Evolutionary conservation across 805 yeast genomes (phyloP).

Genomic region (Candida andamanensis): DNA sequence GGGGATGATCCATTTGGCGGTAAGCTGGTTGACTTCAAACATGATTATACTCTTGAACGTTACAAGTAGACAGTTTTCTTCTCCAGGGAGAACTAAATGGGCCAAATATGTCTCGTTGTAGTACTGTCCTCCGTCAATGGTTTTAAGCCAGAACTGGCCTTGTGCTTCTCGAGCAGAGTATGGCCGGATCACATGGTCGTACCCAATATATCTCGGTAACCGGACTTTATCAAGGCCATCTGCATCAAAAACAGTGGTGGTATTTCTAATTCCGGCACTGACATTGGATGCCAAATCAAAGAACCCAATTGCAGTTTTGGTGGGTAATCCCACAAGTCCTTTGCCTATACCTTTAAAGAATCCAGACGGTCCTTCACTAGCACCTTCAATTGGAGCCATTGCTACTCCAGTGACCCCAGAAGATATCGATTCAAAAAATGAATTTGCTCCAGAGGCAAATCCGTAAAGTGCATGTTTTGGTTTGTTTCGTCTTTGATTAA

Average conservation of each 20-base stretch:
- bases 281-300: conserved; percentile 90
- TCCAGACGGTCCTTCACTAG: conserved; percentile 85
- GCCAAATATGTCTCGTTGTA: conserved; percentile 75
- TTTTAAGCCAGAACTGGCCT: conserved; percentile 90
- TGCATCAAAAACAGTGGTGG: conserved; percentile 84
- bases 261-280: conserved; percentile 88
- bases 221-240: conserved; percentile 76
- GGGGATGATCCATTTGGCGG: conserved; percentile 65
- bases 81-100: conserved; percentile 78
- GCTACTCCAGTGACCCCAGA: conserved; percentile 92
- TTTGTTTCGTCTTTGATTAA: conserved; percentile 67
- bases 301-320: conserved; percentile 93
- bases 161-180: conserved; percentile 80
- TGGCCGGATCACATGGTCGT: conserved; percentile 69
- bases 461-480: conserved; percentile 86
- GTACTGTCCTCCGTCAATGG: conserved; percentile 74
- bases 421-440: conserved; percentile 79
- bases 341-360: conserved; percentile 91
- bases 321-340: conserved; percentile 93
- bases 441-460: conserved; percentile 77
- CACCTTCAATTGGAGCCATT: conserved; percentile 85
- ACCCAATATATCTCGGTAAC: conserved; percentile 70
- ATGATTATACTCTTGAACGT: conserved; percentile 68
- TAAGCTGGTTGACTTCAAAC: conserved; percentile 56
- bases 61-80: conserved; percentile 69